phyloP scores from a whole-genome alignment of 2,329 filamentous ascomycete species.

The Aureobasidium vineae region DNA sequence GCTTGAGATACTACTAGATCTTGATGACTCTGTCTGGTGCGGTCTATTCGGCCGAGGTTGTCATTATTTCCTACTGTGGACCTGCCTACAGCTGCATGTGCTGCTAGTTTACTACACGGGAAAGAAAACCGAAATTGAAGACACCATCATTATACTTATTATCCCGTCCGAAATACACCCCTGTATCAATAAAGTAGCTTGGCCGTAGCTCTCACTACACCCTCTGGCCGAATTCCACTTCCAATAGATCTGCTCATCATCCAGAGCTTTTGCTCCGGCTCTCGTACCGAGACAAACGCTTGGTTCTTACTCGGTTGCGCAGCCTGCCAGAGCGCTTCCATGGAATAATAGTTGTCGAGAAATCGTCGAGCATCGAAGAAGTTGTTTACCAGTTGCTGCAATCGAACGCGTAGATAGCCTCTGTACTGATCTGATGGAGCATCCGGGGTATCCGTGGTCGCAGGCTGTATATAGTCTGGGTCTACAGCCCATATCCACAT shows the following conservation, averaged over 20 bases:
- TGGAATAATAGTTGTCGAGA: conserved; percentile 23
- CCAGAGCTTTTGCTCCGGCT: conserved; percentile 8
- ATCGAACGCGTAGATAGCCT: conserved; percentile 27
- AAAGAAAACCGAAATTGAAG: no score
- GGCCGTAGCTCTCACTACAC: neutral
- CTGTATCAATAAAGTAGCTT: neutral
- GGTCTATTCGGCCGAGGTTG: no score
- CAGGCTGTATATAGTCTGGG: conserved; percentile 20
- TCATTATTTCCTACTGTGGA: no score
- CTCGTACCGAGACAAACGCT: conserved; percentile 25
- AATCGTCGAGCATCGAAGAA: conserved; percentile 25
- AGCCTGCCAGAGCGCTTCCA: conserved; percentile 24
- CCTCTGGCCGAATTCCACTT: neutral
- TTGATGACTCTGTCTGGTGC: no score
- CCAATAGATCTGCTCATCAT: neutral
- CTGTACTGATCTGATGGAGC: conserved; percentile 23
- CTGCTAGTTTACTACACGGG: no score
- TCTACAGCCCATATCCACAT: conserved; percentile 27
- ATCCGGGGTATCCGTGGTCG: neutral
- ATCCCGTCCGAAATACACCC: neutral
- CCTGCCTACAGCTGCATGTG: no score
- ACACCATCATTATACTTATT: no score
- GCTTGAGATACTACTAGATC: no score
- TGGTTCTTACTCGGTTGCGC: conserved; percentile 22
- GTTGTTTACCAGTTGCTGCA: conserved; percentile 29